Percentiles rank a stretch among this genome's conserved stretches.
Conservation (phyloP, 2,329 filamentous ascomycete genomes). For the Byssochlamys sp. region DNA sequence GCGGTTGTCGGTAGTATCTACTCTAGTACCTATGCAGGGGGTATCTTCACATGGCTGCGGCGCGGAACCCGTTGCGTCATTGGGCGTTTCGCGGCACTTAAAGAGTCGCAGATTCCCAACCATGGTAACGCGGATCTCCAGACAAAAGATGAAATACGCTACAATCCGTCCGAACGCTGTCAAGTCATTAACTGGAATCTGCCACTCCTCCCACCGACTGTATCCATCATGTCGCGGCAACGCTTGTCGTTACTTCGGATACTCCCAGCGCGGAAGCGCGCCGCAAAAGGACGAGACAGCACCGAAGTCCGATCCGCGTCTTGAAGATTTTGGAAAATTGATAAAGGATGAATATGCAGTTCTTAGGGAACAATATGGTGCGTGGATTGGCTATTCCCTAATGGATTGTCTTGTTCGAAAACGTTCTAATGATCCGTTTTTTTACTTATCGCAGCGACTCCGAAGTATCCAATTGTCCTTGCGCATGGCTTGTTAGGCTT, state of each 20-base stretch:
- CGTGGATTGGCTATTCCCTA: neutral
- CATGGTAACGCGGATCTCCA: neutral
- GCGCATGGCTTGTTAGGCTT: slow-evolving; percentile 60
- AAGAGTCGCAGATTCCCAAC: neutral
- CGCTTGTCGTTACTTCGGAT: neutral
- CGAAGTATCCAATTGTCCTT: slow-evolving; percentile 51
- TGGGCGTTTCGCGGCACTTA: neutral
- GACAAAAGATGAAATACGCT: neutral
- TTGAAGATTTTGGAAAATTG: slow-evolving; percentile 42
- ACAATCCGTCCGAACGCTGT: neutral
- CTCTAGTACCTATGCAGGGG: neutral
- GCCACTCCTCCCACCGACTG: neutral
- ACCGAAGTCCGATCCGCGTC: slow-evolving; percentile 34
- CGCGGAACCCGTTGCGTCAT: neutral
- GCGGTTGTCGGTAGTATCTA: neutral
- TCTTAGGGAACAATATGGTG: slow-evolving; percentile 50
- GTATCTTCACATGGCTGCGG: neutral
- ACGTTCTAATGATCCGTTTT: neutral
- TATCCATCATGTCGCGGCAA: neutral
- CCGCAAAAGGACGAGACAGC: neutral
- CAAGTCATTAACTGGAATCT: neutral
- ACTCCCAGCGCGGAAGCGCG: neutral
- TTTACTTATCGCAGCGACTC: slow-evolving; percentile 22
- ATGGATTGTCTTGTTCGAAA: neutral
- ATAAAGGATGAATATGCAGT: slow-evolving; percentile 55